Evolutionary conservation across 495 filamentous ascomycete genomes (phyloP).

Genomic region (Cercophora sp.): DNA sequence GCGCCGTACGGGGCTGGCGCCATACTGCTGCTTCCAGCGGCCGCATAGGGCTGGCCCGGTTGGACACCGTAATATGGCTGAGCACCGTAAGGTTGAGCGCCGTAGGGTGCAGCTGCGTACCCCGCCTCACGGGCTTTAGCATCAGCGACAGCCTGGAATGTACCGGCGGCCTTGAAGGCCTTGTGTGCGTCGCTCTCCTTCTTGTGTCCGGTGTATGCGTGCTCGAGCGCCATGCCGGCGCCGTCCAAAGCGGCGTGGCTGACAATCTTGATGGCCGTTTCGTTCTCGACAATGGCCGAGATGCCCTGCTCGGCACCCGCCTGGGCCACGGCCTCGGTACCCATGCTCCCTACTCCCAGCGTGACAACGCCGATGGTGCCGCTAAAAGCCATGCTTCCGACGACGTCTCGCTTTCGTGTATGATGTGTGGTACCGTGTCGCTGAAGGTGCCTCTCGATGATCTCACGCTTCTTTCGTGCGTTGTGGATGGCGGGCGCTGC

Average conservation of each 20-base stretch:
- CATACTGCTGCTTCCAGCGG: background rate
- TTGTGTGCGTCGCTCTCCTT: slow-evolving; percentile 25
- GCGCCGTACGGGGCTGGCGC: background rate
- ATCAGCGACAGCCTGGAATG: slow-evolving; percentile 15
- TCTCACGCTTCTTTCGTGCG: slow-evolving; percentile 31
- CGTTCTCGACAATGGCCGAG: slow-evolving; percentile 10
- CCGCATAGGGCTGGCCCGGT: background rate
- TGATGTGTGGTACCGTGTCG: slow-evolving; percentile 21
- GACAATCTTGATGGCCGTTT: slow-evolving; percentile 22
- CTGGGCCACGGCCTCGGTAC: slow-evolving; percentile 20
- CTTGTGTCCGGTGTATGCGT: slow-evolving; percentile 19
- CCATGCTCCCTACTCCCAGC: slow-evolving; percentile 23
- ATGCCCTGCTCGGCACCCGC: slow-evolving; percentile 23
- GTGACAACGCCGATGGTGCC: slow-evolving; percentile 25
- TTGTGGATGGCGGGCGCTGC: slow-evolving; percentile 30
- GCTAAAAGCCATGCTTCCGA: slow-evolving; percentile 24
- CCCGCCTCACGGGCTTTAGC: slow-evolving; percentile 37
- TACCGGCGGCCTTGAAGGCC: slow-evolving; percentile 13
- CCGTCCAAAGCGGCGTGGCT: slow-evolving; percentile 24
- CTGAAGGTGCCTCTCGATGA: slow-evolving; percentile 28
- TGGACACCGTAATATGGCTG: slow-evolving; percentile 5
- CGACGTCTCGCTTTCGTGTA: slow-evolving; percentile 27
- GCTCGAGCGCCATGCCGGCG: slow-evolving; percentile 23
- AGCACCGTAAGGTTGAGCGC: background rate
- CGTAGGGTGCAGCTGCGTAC: slow-evolving; percentile 26